Evolutionary conservation across 2,329 filamentous ascomycete genomes (phyloP), one percentile per base, ranked within the genome.

Genomic region (Calonectria pteridis): DNA sequence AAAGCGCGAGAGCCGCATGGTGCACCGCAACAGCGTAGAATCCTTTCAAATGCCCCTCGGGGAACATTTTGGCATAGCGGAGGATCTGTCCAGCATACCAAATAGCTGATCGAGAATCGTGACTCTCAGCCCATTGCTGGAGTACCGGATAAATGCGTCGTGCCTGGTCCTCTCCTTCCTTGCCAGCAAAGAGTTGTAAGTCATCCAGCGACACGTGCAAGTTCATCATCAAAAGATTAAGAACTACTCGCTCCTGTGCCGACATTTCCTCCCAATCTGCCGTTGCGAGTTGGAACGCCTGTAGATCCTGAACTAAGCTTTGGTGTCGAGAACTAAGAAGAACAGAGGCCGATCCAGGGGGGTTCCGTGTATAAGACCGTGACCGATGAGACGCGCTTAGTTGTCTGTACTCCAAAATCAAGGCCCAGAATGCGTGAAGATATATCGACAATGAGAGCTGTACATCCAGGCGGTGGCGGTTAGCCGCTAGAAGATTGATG

Each of bases 81-180:
- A 94, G 81, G 1, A 93, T 87, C 81, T 94, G 93, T 0, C 91
- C 93, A 1, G 93, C 93, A 76, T 93, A 91, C 89, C 91, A 94
- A 0, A 94, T 81, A 13, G 92, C 90, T 73, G 90, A 89, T 33
- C 92, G 87, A 10, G 91, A 89, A 28, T 90, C 88, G 1, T 84
- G 78, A 49, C 86, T 91, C 40, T 87, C 86, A 0, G 87, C 87
- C 92, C 92, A 94, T 31, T 90, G 86, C 72, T 90, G 88, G 10
- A 94, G 84, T 0, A 88, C 84, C 0, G 90, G 88, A 74, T 91
- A 92, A 18, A 91, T 87, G 9, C 88, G 84, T 5, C 90, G 87
- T 5, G 92, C 92, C 79, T 93, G 91, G 40, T 93, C 91, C 74
- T 92, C 89, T 29, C 91, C 92, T 75, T 93, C 92, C 53, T 93